Conservation (phyloP, 306 rosid species). For the Dryas alaskensis region DNA sequence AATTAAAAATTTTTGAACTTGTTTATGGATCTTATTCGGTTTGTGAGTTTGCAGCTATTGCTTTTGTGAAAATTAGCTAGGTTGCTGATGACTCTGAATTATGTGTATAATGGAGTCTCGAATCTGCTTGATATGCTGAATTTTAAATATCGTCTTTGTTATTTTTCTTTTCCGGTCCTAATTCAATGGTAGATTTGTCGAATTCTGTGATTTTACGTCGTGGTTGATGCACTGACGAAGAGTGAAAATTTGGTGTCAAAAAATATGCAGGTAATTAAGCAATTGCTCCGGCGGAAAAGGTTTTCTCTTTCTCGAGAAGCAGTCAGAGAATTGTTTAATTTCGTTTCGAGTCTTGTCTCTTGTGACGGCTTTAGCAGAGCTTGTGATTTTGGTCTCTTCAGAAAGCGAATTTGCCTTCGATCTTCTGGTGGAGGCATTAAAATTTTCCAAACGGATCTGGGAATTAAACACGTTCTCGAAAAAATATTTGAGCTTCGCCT, state of each 20-base stretch:
- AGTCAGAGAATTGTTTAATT: not conserved
- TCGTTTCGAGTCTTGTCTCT: no score
- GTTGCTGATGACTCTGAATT: not conserved
- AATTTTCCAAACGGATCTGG: conserved; percentile 42
- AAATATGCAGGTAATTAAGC: not conserved
- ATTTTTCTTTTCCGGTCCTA: not conserved
- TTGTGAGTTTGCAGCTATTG: not conserved
- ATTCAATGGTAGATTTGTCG: conserved; percentile 40
- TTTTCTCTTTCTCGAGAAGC: not conserved
- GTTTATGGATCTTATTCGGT: no score
- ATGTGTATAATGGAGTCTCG: not conserved
- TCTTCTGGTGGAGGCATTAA: conserved; percentile 32
- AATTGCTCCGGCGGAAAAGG: not conserved
- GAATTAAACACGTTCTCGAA: not conserved
- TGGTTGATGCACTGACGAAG: not conserved
- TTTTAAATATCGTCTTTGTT: not conserved
- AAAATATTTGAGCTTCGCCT: no score
- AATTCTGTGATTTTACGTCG: conserved; percentile 22
- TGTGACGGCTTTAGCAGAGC: not conserved
- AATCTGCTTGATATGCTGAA: not conserved
- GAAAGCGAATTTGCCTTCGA: conserved; percentile 50
- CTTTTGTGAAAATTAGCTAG: no score
- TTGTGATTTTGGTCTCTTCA: not conserved
- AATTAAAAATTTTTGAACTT: conserved; percentile 10
- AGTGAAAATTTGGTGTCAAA: not conserved